These are phyloP conservation scores for Herpetomonas samuelpessoai DNA, from an alignment of 208 protist species.

Conservation along the genomic window DNA sequence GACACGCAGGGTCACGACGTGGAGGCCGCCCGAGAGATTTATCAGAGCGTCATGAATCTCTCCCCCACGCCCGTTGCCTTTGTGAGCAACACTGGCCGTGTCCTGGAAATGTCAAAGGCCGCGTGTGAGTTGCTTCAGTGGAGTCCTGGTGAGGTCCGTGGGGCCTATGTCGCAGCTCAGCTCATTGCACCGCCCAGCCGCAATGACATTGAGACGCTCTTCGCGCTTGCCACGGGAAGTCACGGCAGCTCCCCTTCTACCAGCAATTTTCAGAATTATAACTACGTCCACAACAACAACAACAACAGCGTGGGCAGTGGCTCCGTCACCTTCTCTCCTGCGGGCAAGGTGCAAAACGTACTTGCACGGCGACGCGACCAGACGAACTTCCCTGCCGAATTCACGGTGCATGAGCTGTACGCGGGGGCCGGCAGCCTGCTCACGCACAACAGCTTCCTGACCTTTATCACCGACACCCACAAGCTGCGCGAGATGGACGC, in stretches of 20 bases:
- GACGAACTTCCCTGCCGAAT: conserved; percentile 15
- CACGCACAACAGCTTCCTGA: conserved; percentile 8
- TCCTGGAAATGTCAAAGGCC: conserved; percentile 15
- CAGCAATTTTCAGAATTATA: too few species aligned
- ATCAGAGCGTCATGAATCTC: conserved; percentile 13
- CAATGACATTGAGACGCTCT: neutral
- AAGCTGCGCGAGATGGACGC: conserved; percentile 12
- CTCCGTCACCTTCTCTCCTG: neutral
- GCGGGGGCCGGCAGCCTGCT: neutral
- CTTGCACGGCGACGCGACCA: conserved; percentile 9
- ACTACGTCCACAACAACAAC: neutral
- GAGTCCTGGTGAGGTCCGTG: conserved; percentile 3
- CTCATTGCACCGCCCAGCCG: neutral
- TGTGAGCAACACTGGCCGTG: conserved; percentile 9
- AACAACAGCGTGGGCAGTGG: neutral
- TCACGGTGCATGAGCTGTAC: conserved; percentile 11
- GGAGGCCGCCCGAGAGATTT: conserved; percentile 1
- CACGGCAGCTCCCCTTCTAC: neutral
- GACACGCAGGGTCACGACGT: neutral
- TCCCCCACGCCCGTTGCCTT: conserved; percentile 13
- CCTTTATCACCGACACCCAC: conserved; percentile 17
- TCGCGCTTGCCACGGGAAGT: neutral
- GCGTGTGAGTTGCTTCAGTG: conserved; percentile 19
- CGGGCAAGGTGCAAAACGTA: neutral
- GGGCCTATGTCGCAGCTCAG: neutral